phyloP scores from a whole-genome alignment of 441 rosid genomes.

The Raphanus hybrid region DNA sequence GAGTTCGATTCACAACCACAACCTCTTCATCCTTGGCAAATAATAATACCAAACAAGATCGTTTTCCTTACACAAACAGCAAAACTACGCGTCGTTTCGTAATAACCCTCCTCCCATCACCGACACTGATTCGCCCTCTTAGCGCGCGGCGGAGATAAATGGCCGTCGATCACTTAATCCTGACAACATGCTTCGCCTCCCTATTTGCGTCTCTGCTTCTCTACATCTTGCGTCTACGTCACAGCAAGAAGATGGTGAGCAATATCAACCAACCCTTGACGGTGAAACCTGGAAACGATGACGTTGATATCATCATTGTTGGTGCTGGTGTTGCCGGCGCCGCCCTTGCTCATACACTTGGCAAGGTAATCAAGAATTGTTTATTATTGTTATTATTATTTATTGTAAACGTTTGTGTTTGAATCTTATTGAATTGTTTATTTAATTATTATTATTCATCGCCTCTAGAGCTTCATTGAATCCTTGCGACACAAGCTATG shows the following conservation, averaged over 20 bases:
- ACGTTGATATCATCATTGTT: constrained; percentile 60
- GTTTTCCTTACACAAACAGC: background rate
- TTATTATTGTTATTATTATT: background rate
- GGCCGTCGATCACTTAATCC: constrained; percentile 38
- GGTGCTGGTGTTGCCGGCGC: constrained; percentile 91
- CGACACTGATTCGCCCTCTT: constrained; percentile 19
- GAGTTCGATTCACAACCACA: constrained; percentile 31
- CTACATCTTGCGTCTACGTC: constrained; percentile 43
- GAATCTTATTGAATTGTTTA: constrained; percentile 1
- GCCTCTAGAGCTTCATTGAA: background rate
- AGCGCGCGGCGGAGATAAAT: constrained; percentile 8
- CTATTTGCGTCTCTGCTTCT: constrained; percentile 49
- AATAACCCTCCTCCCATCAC: background rate
- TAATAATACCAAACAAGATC: background rate
- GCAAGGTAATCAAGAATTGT: constrained; percentile 49
- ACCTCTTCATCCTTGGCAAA: constrained; percentile 17
- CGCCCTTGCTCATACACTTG: constrained; percentile 78
- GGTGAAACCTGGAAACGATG: constrained; percentile 36
- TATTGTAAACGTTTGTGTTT: background rate
- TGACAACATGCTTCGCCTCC: constrained; percentile 49
- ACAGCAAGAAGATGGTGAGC: constrained; percentile 18
- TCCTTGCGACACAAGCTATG: constrained; percentile 36
- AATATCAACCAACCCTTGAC: constrained; percentile 20
- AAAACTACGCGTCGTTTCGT: constrained; percentile 29
- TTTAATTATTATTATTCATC: background rate